Conservation (phyloP, 768 basidiomycete species). For the Lentinus brumalis region DNA sequence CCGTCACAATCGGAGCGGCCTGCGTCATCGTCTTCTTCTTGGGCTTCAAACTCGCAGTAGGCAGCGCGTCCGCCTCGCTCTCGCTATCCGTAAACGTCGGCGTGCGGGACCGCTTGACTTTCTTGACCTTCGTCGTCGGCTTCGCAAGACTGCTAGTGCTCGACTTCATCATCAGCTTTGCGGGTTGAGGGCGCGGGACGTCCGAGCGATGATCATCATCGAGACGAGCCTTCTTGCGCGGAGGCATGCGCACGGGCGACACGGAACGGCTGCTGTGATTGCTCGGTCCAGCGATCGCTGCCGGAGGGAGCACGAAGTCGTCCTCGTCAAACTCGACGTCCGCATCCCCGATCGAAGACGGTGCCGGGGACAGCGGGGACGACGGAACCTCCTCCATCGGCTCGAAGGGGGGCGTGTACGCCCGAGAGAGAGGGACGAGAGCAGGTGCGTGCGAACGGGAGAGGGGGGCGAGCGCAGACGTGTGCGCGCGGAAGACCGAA, state of each 20-base stretch:
- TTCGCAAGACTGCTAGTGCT: not conserved
- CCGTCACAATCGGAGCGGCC: not conserved
- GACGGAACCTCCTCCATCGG: slow-evolving; percentile 5
- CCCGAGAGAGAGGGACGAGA: not conserved
- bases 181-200: not conserved
- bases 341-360: slow-evolving; percentile 8
- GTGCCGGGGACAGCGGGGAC: slow-evolving; percentile 20
- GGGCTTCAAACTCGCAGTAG: not conserved
- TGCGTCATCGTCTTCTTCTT: not conserved
- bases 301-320: not conserved
- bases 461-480: not conserved
- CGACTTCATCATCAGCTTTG: too few relatives aligned
- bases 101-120: not conserved
- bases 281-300: not conserved
- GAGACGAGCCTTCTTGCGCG: slow-evolving; percentile 9
- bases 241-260: slow-evolving; percentile 2
- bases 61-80: not conserved
- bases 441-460: not conserved
- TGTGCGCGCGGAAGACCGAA: too few relatives aligned
- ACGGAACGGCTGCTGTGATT: not conserved
- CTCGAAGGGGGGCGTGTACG: slow-evolving; percentile 2
- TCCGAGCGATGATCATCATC: not conserved
- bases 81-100: not conserved
- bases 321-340: not conserved
- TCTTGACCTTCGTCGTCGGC: not conserved